A percentile compares a stretch with the other conserved stretches of the same genome.
Conservation (phyloP, 257 asterid genomes). For the Solanum dulcamara region DNA sequence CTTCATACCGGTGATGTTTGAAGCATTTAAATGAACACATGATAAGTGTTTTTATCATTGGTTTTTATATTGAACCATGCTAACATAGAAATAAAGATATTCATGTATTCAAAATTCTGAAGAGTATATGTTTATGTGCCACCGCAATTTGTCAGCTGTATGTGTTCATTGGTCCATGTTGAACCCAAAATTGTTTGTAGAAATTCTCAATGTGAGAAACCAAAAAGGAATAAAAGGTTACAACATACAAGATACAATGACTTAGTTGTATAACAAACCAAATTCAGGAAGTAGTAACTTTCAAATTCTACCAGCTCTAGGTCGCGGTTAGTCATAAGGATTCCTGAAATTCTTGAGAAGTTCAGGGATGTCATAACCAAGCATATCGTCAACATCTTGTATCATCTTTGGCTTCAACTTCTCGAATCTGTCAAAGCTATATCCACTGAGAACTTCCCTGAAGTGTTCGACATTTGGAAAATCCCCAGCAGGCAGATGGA, state of each 20-base stretch:
- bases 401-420: slow-evolving; percentile 82
- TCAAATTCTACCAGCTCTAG: not conserved
- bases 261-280: not conserved
- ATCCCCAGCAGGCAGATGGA: slow-evolving; percentile 86
- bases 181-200: not conserved
- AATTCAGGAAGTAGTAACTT: not conserved
- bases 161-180: not conserved
- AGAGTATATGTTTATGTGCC: not conserved
- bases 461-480: slow-evolving; percentile 79
- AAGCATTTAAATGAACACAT: not conserved
- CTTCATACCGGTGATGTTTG: not conserved
- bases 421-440: slow-evolving; percentile 73
- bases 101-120: not conserved
- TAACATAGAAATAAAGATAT: not conserved
- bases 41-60: not conserved
- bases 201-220: not conserved
- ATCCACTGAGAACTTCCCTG: slow-evolving; percentile 53
- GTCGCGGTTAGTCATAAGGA: slow-evolving; percentile 49
- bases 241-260: not conserved
- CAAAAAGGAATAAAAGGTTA: not conserved
- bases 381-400: slow-evolving; percentile 87
- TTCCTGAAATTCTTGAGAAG: slow-evolving; percentile 80
- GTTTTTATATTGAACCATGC: not conserved
- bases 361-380: slow-evolving; percentile 81
- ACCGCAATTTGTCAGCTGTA: not conserved